Evolutionary conservation across 2,329 filamentous ascomycete genomes (phyloP), one percentile per base, ranked within the genome.

Genomic region (Fusarium proliferatum): DNA sequence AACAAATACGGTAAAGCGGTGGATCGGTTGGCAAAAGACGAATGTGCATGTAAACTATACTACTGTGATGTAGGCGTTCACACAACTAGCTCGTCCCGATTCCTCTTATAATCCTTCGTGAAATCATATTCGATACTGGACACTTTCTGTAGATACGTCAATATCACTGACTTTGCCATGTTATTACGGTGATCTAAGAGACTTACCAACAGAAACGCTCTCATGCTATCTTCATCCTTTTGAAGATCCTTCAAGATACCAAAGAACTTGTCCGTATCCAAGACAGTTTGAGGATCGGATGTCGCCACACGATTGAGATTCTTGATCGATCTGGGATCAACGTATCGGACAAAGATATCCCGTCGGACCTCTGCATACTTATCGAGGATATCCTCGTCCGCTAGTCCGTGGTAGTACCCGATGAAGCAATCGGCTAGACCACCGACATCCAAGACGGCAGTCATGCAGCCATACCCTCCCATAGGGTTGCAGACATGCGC

Each of bases 391-490:
- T 23, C 11, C 1, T 52, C 45, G 3, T n/a, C 16, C 0, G 57
- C 38, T 2, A 62, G 6, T 0, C 57, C 57, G 2, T 62, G 38
- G 4, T 49, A 49, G 33, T 65, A 65, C 5, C 62, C 62, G 11
- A 55, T 55, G 11, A 65, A 55, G 7, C 58, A 65, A 15, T 65
- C 62, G 0, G 62, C 58, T 9, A 65, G 17, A 10, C 62, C 62
- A 4, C 58, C 58, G 0, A 65, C 62, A 15, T 65, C 62, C 26
- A 65, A 21, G 2, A 63, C 62, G 3, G 62, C 62, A 4, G 39
- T 41, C 62, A 65, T 65, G 5, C 62, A 65, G 3, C 62, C 62
- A 30, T 65, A 65, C 11, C 62, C 62, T 1, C 62, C 62, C 62
- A 63, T 65, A 2, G 62, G 62, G 4, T 65, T 65, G 2, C 60